Percentiles rank a stretch among this genome's conserved stretches.
phyloP scores from a whole-genome alignment of 2,329 filamentous ascomycete genomes.

The Cordyceps cateniannulata region DNA sequence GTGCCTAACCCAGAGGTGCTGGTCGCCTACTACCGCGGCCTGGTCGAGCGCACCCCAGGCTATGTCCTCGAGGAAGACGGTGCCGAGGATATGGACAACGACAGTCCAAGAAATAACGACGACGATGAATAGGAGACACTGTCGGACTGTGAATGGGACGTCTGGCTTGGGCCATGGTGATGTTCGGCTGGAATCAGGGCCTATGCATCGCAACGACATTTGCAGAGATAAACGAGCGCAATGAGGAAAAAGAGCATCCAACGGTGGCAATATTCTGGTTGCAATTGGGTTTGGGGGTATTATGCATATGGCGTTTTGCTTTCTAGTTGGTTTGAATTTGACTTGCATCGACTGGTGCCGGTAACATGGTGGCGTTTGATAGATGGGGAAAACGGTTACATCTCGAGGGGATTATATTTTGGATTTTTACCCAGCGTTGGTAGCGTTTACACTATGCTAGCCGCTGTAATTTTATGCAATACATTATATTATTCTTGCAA shows the following conservation, averaged over 20 bases:
- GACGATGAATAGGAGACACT: neutral
- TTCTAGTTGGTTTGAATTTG: neutral
- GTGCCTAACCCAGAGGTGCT: slow-evolving; percentile 91
- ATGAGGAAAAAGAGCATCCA: neutral
- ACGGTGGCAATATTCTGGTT: neutral
- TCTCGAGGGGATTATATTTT: neutral
- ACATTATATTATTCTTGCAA: neutral
- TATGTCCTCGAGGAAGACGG: slow-evolving; percentile 43
- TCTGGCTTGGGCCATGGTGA: neutral
- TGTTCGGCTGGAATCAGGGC: neutral
- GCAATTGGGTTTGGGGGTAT: neutral
- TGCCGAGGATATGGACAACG: slow-evolving; percentile 18
- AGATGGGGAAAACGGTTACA: neutral
- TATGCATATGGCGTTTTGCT: neutral
- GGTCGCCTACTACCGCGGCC: slow-evolving; percentile 84
- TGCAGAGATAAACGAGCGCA: neutral
- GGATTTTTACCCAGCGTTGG: neutral
- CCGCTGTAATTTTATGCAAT: neutral
- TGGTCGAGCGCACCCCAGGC: slow-evolving; percentile 62
- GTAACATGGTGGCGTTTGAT: neutral
- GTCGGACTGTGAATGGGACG: neutral
- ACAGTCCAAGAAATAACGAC: neutral
- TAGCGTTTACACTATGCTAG: neutral
- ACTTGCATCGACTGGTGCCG: neutral
- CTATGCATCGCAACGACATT: neutral